Evolutionary conservation across 805 yeast species (phyloP), one percentile per base, ranked within the genome.

Genomic region (Lipomyces orientalis): DNA sequence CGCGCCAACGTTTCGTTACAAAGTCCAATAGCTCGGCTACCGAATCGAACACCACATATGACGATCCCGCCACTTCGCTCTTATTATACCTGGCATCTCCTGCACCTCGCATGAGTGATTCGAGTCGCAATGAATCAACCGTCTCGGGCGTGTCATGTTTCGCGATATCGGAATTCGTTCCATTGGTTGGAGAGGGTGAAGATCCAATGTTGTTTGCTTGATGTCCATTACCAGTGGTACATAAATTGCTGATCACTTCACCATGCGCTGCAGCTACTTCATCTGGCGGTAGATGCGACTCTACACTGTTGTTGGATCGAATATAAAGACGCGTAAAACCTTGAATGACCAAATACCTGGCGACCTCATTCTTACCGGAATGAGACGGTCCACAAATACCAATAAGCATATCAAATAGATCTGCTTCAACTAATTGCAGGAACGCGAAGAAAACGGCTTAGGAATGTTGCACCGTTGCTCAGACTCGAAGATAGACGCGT

Each of bases 381-480:
- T 87, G 82, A 0, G 84, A 73, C 0, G 91, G 84, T 0, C 96
- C 97, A 0, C 93, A 86, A 4, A 90, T 81, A 1, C 94, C 95
- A 31, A 90, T 84, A 54, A 91, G 81, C 96, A 90, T 90, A n/a
- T n/a, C 39, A 25, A n/a, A 43, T 59, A 9, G 12, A 25, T 31
- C 35, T 29, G 52, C 22, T 46, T 19, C 4, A 22, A 22, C n/a
- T 33, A 10, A 35, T 7, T 34, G 39, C 4, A n/a, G 16, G 59
- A 35, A 16, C 33, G 54, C 29, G 54, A 10, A 14, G 2, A 25
- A 22, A 49, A 49, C 25, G 39, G 14, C 39, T 35, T 14, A 4
- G 9, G 0, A 14, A 35, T 35, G 39, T 12, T 12, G 5, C 10
- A 6, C 9, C 49, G 49, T n/a, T 43, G n/a, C 19, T 14, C 5